Evolutionary conservation across 768 basidiomycete genomes (phyloP), one percentile per base, ranked within the genome.

Genomic region (Lactarius indigo): DNA sequence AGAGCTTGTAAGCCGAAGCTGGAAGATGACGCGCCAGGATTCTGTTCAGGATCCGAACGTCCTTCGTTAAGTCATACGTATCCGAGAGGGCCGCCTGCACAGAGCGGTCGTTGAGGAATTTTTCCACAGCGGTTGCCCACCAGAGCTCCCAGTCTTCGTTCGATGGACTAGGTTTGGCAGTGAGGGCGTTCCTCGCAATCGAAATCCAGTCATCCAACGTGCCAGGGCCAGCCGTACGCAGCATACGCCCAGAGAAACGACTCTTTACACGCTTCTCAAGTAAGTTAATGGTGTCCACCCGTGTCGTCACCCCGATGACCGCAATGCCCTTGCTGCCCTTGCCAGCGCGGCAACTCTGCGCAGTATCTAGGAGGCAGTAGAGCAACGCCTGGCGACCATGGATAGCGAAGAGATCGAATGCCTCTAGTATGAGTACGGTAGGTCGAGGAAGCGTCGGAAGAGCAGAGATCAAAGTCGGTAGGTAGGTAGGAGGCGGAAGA

Each of bases 211-310:
- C 77, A 4, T 79, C 76, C 1, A 87, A 66, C 10, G 78, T 78
- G 5, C 78, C 72, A 2, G 88, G 86, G 17, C 90, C 85, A 0
- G 86, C 83, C 7, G 92, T 88, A 57, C 92, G 85, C 64, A 96
- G 81, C 72, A 94, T 91, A 63, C 97, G 83, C 37, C 95, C 94
- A 1, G 96, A 98, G 78, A 98, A 99, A 3, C 97, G 86, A 70
- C 94, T 97, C 77, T 98, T 97, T 59, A 99, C 97, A 54, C 97
- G 84, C 76, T 99, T 99, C 76, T 99, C 97, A 20, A 99, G 81
- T 2, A 91, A 78, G 69, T 92, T 90, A 66, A 98, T 84, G 20
- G 93, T 90, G 72, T 98, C 95, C 28, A 96, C 83, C 10, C 95
- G 87, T 37, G 87, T 87, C 1, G 95, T 94, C 13, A 95, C 76